These are phyloP conservation scores for Nicotiana undulata DNA, from an alignment of 257 asterid genomes.

Conservation along the genomic window DNA sequence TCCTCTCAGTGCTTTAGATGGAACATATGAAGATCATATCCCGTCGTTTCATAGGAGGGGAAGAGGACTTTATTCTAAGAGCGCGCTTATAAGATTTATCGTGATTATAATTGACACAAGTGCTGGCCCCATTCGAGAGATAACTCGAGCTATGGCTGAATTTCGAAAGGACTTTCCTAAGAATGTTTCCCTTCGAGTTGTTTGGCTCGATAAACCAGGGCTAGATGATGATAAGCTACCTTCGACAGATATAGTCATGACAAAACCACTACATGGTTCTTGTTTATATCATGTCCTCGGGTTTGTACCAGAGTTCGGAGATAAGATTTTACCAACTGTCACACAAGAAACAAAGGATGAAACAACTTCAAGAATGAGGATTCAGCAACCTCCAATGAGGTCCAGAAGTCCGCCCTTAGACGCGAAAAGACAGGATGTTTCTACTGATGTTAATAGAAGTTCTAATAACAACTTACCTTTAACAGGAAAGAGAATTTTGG, in stretches of 20 bases:
- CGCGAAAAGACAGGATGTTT: background rate
- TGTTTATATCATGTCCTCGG: constrained; percentile 34
- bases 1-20: constrained; percentile 44
- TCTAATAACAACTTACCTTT: constrained; percentile 14
- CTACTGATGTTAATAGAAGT: background rate
- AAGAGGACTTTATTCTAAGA: background rate
- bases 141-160: constrained; percentile 42
- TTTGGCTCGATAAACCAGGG: constrained; percentile 49
- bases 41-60: constrained; percentile 7
- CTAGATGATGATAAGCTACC: constrained; percentile 38
- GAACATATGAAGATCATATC: constrained; percentile 12
- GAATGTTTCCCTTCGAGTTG: constrained; percentile 32
- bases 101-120: constrained; percentile 45
- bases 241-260: constrained; percentile 38
- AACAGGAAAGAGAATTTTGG: constrained; percentile 43
- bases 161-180: constrained; percentile 40
- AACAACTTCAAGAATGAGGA: background rate
- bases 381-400: background rate
- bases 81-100: constrained; percentile 11
- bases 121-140: constrained; percentile 36
- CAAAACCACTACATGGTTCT: constrained; percentile 73
- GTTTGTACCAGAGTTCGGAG: constrained; percentile 57
- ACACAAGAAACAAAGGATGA: background rate
- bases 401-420: background rate
- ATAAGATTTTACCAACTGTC: background rate